Conservation (phyloP, 139 green algal species). For the Pleodorina starrii region DNA sequence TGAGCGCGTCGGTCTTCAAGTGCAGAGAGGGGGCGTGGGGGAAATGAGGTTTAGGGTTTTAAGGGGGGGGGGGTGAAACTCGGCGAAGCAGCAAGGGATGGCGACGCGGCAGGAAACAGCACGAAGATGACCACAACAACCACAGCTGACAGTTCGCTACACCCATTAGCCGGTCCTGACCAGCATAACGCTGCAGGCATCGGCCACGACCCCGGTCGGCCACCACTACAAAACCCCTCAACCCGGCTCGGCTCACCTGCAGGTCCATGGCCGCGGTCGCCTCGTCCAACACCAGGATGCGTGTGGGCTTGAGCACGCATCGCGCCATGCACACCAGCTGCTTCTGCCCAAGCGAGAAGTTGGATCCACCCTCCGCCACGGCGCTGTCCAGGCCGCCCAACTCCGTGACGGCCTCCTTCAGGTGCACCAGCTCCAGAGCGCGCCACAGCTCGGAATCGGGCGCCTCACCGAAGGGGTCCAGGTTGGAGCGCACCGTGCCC, state of each 20-base stretch:
- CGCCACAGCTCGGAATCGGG: slow-evolving; percentile 82
- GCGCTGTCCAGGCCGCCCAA: slow-evolving; percentile 80
- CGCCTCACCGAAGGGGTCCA: slow-evolving; percentile 82
- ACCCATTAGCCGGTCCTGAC: too few species aligned
- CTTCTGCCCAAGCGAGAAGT: slow-evolving; percentile 92
- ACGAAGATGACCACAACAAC: too few species aligned
- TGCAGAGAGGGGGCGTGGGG: not conserved
- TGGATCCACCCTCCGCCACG: slow-evolving; percentile 89
- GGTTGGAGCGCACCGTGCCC: slow-evolving; percentile 91
- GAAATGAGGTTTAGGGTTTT: too few species aligned
- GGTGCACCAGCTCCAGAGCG: slow-evolving; percentile 62
- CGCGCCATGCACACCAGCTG: slow-evolving; percentile 94
- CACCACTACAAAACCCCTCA: too few species aligned
- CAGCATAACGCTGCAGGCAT: too few species aligned
- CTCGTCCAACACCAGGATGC: slow-evolving; percentile 87
- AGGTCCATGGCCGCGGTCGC: slow-evolving; percentile 82
- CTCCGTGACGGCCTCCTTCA: slow-evolving; percentile 61
- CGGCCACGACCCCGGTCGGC: too few species aligned
- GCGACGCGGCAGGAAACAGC: too few species aligned
- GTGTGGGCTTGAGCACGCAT: slow-evolving; percentile 69
- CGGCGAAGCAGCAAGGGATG: too few species aligned
- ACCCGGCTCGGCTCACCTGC: slow-evolving; percentile 19
- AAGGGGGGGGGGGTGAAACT: too few species aligned
- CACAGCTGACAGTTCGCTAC: too few species aligned
- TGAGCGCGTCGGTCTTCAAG: slow-evolving; percentile 63